phyloP scores from a whole-genome alignment of 371 early-diverging fungal genomes.

The Caulochytrium protostelioides region DNA sequence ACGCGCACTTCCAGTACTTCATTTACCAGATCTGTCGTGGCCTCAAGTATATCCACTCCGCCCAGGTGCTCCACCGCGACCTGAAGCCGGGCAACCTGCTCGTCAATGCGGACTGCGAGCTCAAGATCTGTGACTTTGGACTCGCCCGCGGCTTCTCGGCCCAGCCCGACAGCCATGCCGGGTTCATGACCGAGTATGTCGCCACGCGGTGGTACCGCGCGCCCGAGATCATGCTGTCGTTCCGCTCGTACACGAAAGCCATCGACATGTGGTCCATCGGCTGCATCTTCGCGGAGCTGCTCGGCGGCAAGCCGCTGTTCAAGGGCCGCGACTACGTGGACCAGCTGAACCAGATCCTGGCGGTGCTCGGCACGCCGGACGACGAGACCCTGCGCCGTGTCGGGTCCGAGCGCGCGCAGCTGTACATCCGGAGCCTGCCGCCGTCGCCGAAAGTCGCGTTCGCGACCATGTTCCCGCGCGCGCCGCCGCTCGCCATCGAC shows the following conservation, averaged over 20 bases:
- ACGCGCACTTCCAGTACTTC: slow-evolving; percentile 95
- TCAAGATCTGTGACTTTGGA: slow-evolving; percentile 49
- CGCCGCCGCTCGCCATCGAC: slow-evolving; percentile 39
- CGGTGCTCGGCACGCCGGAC: slow-evolving; percentile 91
- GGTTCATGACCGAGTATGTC: slow-evolving; percentile 40
- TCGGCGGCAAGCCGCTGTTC: slow-evolving; percentile 86
- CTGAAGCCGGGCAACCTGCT: slow-evolving; percentile 89
- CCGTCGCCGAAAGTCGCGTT: slow-evolving; percentile 73
- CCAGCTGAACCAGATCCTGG: slow-evolving; percentile 94
- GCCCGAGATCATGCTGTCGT: slow-evolving; percentile 44
- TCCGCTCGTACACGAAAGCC: slow-evolving; percentile 31
- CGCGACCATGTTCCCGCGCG: not conserved
- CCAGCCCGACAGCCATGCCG: slow-evolving; percentile 22
- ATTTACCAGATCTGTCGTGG: slow-evolving; percentile 92
- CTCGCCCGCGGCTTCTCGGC: slow-evolving; percentile 57
- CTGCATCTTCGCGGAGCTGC: slow-evolving; percentile 95
- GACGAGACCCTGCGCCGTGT: slow-evolving; percentile 72
- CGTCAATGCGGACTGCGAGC: slow-evolving; percentile 93
- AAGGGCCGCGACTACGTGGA: slow-evolving; percentile 95
- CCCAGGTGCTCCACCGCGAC: slow-evolving; percentile 95
- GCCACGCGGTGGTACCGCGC: slow-evolving; percentile 59
- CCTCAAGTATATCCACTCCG: slow-evolving; percentile 92
- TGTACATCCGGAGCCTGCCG: slow-evolving; percentile 79
- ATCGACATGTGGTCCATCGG: slow-evolving; percentile 99
- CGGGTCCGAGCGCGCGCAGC: slow-evolving; percentile 65